These are phyloP conservation scores for Fraxinus excelsior DNA, from an alignment of 257 asterid genomes.

Conservation along the genomic window DNA sequence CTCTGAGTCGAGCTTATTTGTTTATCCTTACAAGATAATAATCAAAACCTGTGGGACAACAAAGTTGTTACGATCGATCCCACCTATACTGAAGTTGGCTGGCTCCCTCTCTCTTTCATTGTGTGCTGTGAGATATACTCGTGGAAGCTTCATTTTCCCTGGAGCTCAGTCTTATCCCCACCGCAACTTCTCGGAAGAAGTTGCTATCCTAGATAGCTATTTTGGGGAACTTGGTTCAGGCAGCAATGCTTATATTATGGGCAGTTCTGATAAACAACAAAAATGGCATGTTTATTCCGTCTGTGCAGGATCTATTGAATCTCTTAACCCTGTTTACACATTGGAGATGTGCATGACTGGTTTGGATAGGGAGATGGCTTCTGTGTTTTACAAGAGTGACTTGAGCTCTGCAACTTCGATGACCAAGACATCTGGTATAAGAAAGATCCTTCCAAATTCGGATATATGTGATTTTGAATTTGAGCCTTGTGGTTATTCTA, in stretches of 20 bases:
- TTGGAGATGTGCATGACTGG: slow-evolving; percentile 91
- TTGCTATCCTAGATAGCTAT: slow-evolving; percentile 59
- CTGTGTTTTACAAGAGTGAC: slow-evolving; percentile 63
- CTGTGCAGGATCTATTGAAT: slow-evolving; percentile 42
- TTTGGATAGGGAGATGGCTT: slow-evolving; percentile 64
- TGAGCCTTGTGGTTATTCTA: slow-evolving; percentile 88
- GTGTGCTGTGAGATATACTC: slow-evolving; percentile 61
- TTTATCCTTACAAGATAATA: slow-evolving; percentile 68
- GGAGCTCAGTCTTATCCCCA: slow-evolving; percentile 82
- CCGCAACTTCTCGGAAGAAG: slow-evolving; percentile 79
- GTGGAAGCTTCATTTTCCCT: slow-evolving; percentile 87
- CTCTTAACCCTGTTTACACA: slow-evolving; percentile 54
- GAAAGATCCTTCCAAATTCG: slow-evolving; percentile 71
- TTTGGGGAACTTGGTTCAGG: slow-evolving; percentile 64
- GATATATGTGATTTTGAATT: slow-evolving; percentile 75
- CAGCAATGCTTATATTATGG: slow-evolving; percentile 78
- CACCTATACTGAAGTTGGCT: slow-evolving; percentile 70
- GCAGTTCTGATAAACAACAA: slow-evolving; percentile 41
- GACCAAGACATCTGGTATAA: slow-evolving; percentile 66
- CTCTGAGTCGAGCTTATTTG: slow-evolving; percentile 85
- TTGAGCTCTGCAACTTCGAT: slow-evolving; percentile 53
- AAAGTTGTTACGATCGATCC: slow-evolving; percentile 68
- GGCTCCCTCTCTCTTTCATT: slow-evolving; percentile 52
- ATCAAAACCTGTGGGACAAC: slow-evolving; percentile 90
- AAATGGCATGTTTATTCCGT: slow-evolving; percentile 84